Evolutionary conservation across 2,329 filamentous ascomycete species (phyloP), one percentile per base, ranked within the genome.

Genomic region (Hymenotorrendiella dingleyae): DNA sequence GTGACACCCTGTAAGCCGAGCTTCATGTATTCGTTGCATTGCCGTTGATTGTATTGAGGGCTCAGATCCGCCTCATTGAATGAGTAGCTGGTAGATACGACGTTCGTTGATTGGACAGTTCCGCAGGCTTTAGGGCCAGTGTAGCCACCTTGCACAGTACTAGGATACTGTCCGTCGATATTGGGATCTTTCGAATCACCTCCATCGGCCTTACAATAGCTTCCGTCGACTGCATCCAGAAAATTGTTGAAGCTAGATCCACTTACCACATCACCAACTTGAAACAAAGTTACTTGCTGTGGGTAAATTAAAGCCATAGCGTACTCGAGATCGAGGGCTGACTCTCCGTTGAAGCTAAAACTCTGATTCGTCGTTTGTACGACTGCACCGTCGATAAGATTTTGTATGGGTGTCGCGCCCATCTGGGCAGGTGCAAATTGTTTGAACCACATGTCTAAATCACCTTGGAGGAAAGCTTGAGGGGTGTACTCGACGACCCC

Each of bases 1-100:
- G 69, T 68, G 9, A 74, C 64, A 16, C 73, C 73, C 53, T 68
- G 67, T 23, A 76, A 66, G 14, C 69, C 73, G 2, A 78, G 67
- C 62, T 78, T 78, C 67, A 76, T 68, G 57, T 73, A 77, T 62
- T 77, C 73, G 43, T 65, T 60, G 54, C 74, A 78, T 58, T 78
- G 74, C 3, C 74, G 64, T 36, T 64, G 51, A 47, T 71, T 67
- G 54, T 78, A 78, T 43, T 60, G 62, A 5, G 64, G 61, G 1
- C 70, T 67, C 6, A 72, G 60, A 38, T 70, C 68, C n/a, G 63
- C 67, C 60, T 78, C 74, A 48, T 72, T 71, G 9, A 71, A 69
- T 10, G 66, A 67, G 56, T 79, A 80, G 16, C 69, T 73, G 14
- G 73, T 72, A 19, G 67, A 72, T 42, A 78, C 71, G 46, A 78